Conservation (phyloP, 2,329 filamentous ascomycete species). For the Colletotrichum chlorophyti region DNA sequence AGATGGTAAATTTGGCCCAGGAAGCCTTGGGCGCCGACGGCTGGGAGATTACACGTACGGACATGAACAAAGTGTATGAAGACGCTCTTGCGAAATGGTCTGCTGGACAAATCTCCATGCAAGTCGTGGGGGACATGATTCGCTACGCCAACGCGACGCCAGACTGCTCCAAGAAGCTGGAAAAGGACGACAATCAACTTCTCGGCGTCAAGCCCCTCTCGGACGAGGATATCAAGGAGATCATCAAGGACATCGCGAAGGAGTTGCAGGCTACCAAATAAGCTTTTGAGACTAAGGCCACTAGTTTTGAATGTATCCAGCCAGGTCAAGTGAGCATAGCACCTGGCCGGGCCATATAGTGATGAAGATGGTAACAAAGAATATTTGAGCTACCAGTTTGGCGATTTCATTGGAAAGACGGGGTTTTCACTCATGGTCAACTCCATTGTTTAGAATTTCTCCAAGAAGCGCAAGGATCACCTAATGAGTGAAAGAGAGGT, state of each 20-base stretch:
- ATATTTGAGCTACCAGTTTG: too few species aligned
- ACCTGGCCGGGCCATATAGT: too few species aligned
- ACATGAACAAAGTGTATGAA: constrained; percentile 21
- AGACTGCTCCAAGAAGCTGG: background rate
- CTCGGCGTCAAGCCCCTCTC: constrained; percentile 24
- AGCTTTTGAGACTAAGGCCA: too few species aligned
- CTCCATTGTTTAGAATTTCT: too few species aligned
- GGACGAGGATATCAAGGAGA: constrained; percentile 25
- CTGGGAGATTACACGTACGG: constrained; percentile 24
- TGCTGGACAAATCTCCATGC: constrained; percentile 21
- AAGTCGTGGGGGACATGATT: constrained; percentile 24
- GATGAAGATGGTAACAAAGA: too few species aligned
- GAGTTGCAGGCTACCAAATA: too few species aligned
- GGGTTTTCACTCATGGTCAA: too few species aligned
- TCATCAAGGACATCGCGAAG: constrained; percentile 12
- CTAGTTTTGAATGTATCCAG: too few species aligned
- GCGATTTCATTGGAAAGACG: too few species aligned
- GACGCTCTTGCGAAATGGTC: constrained; percentile 19
- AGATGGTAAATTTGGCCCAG: constrained; percentile 29
- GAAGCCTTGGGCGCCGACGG: constrained; percentile 18
- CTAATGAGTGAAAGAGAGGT: too few species aligned
- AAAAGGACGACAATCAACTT: constrained; percentile 27
- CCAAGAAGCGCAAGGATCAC: too few species aligned
- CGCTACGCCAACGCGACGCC: constrained; percentile 19
- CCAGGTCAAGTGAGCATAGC: too few species aligned